Percentiles rank a stretch among this genome's conserved stretches.
phyloP scores from a whole-genome alignment of 768 basidiomycete species.

The Hortiboletus flavorubellus region DNA sequence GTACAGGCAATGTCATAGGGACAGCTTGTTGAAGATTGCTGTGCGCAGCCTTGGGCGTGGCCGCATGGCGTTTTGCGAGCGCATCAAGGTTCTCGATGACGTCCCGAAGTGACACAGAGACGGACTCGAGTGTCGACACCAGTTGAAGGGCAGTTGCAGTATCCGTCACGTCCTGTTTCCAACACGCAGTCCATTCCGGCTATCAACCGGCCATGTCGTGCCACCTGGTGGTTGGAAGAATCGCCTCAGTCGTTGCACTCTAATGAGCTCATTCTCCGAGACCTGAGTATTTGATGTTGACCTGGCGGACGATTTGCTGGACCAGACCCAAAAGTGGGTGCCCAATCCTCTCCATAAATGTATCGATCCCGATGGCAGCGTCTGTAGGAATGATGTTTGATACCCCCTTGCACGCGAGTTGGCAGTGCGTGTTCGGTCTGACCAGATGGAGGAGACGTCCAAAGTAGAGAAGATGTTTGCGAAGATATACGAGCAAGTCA shows the following conservation, averaged over 20 bases:
- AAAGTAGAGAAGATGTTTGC: constrained; percentile 40
- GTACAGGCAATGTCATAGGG: constrained; percentile 41
- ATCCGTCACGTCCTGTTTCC: constrained; percentile 45
- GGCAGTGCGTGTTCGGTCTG: constrained; percentile 28
- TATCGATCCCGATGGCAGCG: constrained; percentile 35
- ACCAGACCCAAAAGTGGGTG: constrained; percentile 45
- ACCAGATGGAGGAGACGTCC: constrained; percentile 39
- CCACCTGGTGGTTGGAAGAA: background rate
- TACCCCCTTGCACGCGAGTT: constrained; percentile 34
- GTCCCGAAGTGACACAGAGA: constrained; percentile 26
- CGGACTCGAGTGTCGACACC: constrained; percentile 36
- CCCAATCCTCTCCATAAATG: constrained; percentile 41
- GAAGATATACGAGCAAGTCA: constrained; percentile 28
- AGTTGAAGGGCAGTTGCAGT: constrained; percentile 44
- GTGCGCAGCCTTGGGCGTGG: constrained; percentile 44
- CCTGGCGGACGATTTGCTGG: constrained; percentile 40
- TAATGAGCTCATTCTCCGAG: constrained; percentile 48
- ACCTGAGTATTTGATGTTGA: constrained; percentile 32
- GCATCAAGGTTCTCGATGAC: constrained; percentile 30
- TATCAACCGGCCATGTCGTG: background rate
- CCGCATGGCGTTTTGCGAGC: constrained; percentile 31
- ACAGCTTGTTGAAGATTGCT: constrained; percentile 50
- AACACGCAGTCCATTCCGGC: background rate
- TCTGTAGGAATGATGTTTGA: constrained; percentile 38
- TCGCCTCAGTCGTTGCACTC: constrained; percentile 48